A percentile compares a stretch with the other conserved stretches of the same genome.
These are phyloP conservation scores for Dictyostelium citrinum DNA, from an alignment of 78 protist genomes.

Conservation along the genomic window DNA sequence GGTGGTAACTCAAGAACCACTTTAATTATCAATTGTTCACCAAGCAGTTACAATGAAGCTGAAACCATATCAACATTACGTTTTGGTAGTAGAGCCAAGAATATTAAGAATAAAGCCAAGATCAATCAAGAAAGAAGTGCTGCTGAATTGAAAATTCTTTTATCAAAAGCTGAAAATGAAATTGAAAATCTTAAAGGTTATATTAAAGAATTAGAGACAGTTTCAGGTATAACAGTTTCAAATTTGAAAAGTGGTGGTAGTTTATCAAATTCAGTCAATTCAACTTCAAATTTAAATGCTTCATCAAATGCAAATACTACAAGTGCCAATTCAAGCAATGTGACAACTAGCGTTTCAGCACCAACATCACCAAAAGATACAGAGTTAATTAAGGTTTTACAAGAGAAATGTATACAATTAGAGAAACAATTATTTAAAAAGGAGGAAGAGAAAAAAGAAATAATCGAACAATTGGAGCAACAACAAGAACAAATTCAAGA, in stretches of 20 bases:
- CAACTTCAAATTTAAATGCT: neutral
- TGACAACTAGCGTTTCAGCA: neutral
- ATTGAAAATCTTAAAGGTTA: constrained; percentile 43
- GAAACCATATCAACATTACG: constrained; percentile 89
- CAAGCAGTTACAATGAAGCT: constrained; percentile 67
- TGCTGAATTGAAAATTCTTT: constrained; percentile 73
- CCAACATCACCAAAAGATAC: neutral
- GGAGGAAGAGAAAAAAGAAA: constrained; percentile 75
- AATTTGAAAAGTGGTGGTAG: neutral
- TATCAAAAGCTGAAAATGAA: constrained; percentile 61
- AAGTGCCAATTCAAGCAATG: too few species aligned
- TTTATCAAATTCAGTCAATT: neutral
- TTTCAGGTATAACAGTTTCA: constrained; percentile 33
- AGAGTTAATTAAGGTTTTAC: neutral
- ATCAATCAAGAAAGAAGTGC: constrained; percentile 82
- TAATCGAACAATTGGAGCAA: constrained; percentile 15
- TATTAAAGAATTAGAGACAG: constrained; percentile 51
- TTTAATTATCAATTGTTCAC: constrained; percentile 84
- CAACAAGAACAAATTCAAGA: constrained; percentile 42
- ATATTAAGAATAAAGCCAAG: constrained; percentile 89
- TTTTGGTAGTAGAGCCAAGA: constrained; percentile 89
- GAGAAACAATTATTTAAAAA: constrained; percentile 56
- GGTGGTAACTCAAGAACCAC: constrained; percentile 95
- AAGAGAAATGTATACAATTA: constrained; percentile 42
- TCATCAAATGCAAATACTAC: too few species aligned